Conservation (phyloP, 2,329 filamentous ascomycete species). For the Didymella pinodella region DNA sequence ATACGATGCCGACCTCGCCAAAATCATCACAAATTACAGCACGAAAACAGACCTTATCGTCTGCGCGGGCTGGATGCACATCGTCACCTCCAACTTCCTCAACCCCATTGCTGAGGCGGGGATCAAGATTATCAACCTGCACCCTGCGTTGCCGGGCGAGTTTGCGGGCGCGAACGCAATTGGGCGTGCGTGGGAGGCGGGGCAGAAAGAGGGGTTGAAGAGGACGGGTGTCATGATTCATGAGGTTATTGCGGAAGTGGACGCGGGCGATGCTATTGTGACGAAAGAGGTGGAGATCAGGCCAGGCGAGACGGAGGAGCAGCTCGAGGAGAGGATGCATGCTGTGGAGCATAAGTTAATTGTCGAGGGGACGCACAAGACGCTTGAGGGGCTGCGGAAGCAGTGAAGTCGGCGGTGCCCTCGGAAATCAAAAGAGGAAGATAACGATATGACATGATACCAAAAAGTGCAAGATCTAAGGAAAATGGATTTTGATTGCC, state of each 20-base stretch:
- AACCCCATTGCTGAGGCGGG: slow-evolving; percentile 68
- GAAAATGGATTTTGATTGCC: background rate
- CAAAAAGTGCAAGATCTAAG: background rate
- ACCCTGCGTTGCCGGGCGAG: slow-evolving; percentile 75
- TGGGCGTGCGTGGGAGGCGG: slow-evolving; percentile 77
- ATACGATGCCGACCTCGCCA: slow-evolving; percentile 79
- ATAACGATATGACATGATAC: background rate
- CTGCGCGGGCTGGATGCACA: slow-evolving; percentile 86
- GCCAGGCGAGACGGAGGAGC: slow-evolving; percentile 64
- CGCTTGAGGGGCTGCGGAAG: slow-evolving; percentile 48
- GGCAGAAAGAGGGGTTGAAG: slow-evolving; percentile 70
- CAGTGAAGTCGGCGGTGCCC: background rate
- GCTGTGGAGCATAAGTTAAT: slow-evolving; percentile 78
- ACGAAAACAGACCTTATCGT: slow-evolving; percentile 74
- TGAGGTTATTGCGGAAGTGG: slow-evolving; percentile 78
- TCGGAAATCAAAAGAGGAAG: background rate
- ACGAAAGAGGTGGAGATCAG: slow-evolving; percentile 72
- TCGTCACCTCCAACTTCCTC: slow-evolving; percentile 75
- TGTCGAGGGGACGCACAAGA: slow-evolving; percentile 72
- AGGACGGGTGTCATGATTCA: slow-evolving; percentile 88
- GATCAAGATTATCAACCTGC: slow-evolving; percentile 80
- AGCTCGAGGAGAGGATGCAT: slow-evolving; percentile 78
- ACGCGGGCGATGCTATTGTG: slow-evolving; percentile 78
- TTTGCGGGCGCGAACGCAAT: slow-evolving; percentile 83
- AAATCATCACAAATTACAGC: slow-evolving; percentile 68